A percentile compares a stretch with the other conserved stretches of the same genome.
Conservation (phyloP, 2,329 filamentous ascomycete genomes). For the Diplodia mutila region DNA sequence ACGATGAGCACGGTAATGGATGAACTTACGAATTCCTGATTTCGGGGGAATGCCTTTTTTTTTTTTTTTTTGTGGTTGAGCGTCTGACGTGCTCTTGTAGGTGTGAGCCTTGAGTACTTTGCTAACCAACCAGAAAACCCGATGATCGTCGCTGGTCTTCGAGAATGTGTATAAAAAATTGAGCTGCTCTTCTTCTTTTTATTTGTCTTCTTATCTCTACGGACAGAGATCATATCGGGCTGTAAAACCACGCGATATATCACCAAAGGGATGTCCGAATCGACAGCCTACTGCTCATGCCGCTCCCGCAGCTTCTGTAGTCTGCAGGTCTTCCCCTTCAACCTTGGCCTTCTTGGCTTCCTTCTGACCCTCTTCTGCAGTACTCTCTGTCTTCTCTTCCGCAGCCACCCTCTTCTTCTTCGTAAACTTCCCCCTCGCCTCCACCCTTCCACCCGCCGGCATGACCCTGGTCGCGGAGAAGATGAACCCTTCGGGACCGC, state of each 20-base stretch:
- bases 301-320: not conserved
- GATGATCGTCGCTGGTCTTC: too few species aligned
- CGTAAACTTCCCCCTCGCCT: slow-evolving; percentile 75
- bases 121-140: too few species aligned
- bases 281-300: not conserved
- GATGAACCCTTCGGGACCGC: slow-evolving; percentile 87
- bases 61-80: too few species aligned
- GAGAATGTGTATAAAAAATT: too few species aligned
- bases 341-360: slow-evolving; percentile 30
- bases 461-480: slow-evolving; percentile 82
- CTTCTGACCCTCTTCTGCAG: slow-evolving; percentile 31
- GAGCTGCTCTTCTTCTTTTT: not conserved
- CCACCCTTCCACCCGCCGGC: slow-evolving; percentile 77
- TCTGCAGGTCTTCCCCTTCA: slow-evolving; percentile 36
- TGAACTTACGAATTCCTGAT: not conserved
- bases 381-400: slow-evolving; percentile 23
- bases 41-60: not conserved
- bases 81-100: too few species aligned
- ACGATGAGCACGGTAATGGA: not conserved
- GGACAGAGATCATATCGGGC: too few species aligned
- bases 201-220: not conserved
- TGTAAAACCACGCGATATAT: too few species aligned
- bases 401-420: slow-evolving; percentile 65
- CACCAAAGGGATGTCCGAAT: not conserved
- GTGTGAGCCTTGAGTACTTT: too few species aligned